phyloP scores from a whole-genome alignment of 2,329 filamentous ascomycete genomes.

The Cordyceps fumosorosea region DNA sequence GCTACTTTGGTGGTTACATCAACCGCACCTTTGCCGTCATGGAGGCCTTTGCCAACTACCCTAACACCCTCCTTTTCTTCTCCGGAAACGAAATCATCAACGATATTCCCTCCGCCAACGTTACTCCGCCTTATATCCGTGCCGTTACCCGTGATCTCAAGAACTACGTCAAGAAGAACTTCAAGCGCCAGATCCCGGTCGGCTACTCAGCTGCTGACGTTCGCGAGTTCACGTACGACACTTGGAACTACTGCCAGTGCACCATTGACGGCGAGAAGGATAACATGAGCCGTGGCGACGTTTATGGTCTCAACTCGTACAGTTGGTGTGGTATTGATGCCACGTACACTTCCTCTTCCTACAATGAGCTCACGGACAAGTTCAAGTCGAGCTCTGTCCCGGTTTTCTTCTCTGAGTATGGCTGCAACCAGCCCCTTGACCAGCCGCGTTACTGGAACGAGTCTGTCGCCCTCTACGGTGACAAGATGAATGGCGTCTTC shows the following conservation, averaged over 20 bases:
- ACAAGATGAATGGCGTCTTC: conserved; percentile 61
- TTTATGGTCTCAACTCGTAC: conserved; percentile 70
- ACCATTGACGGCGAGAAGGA: conserved; percentile 44
- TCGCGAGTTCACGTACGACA: conserved; percentile 64
- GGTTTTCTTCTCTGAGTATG: conserved; percentile 76
- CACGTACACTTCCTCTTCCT: conserved; percentile 56
- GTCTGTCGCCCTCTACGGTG: conserved; percentile 63
- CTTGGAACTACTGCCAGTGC: conserved; percentile 71
- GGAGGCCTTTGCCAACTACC: conserved; percentile 60
- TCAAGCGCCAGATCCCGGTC: conserved; percentile 63
- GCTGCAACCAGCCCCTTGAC: conserved; percentile 59
- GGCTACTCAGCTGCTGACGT: conserved; percentile 80
- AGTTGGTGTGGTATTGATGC: conserved; percentile 62
- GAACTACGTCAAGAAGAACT: conserved; percentile 69
- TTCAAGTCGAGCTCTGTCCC: conserved; percentile 63
- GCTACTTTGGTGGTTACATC: conserved; percentile 53
- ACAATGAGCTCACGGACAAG: conserved; percentile 55
- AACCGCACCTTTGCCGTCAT: conserved; percentile 62
- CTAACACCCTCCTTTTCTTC: conserved; percentile 67
- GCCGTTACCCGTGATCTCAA: conserved; percentile 75
- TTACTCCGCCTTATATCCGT: conserved; percentile 63
- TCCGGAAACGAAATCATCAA: conserved; percentile 75
- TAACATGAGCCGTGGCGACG: conserved; percentile 60
- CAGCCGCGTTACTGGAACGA: conserved; percentile 70
- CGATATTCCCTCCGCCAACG: conserved; percentile 50